Evolutionary conservation across 1,139 yeast species (phyloP).

Genomic region (Candida smagusa): DNA sequence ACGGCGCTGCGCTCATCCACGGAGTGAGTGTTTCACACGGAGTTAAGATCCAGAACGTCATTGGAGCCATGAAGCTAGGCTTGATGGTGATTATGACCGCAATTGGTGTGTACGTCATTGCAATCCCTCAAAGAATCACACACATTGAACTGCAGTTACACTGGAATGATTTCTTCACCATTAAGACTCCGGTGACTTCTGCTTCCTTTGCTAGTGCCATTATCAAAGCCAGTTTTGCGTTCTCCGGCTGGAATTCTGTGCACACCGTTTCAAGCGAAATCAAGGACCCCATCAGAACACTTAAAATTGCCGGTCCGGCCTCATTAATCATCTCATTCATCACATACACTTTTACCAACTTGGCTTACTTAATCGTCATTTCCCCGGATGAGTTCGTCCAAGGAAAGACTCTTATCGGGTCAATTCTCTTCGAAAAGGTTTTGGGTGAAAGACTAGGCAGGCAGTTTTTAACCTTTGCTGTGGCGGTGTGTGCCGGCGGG

Average conservation of each 20-base stretch:
- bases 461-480: conserved; percentile 50
- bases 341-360: conserved; percentile 52
- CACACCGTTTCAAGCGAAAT: conserved; percentile 63
- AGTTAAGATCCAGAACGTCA: conserved; percentile 49
- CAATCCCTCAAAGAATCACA: conserved; percentile 41
- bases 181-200: conserved; percentile 28
- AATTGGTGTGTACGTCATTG: conserved; percentile 49
- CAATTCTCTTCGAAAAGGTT: conserved; percentile 53
- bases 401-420: conserved; percentile 59
- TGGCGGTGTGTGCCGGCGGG: conserved; percentile 60
- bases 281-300: conserved; percentile 53
- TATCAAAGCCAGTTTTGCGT: conserved; percentile 57
- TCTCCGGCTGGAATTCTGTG: conserved; percentile 63
- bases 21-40: conserved; percentile 55
- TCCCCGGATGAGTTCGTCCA: conserved; percentile 50
- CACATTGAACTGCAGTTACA: conserved; percentile 40
- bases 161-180: conserved; percentile 27
- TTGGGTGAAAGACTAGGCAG: conserved; percentile 53
- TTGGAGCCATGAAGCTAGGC: conserved; percentile 53
- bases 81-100: conserved; percentile 46
- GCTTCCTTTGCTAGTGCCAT: conserved; percentile 55
- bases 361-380: conserved; percentile 55
- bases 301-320: conserved; percentile 59
- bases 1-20: conserved; percentile 46
- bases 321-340: conserved; percentile 47